These are phyloP conservation scores for Dioszegia crocea DNA, from an alignment of 768 basidiomycete species.

Conservation along the genomic window DNA sequence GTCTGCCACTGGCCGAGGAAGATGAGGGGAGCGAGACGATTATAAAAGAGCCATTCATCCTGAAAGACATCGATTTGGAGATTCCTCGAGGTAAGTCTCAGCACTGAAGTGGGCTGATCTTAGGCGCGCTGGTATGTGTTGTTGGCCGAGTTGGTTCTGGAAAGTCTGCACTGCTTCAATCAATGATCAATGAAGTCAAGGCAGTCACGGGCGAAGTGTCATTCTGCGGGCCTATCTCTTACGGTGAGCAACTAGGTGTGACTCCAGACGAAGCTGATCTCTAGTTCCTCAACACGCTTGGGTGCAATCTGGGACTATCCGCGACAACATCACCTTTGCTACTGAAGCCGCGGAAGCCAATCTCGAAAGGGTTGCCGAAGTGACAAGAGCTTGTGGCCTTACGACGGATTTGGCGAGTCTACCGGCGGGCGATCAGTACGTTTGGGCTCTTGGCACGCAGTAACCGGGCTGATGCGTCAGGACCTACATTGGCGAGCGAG, in stretches of 20 bases:
- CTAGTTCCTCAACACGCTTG: slow-evolving; percentile 46
- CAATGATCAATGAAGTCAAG: slow-evolving; percentile 45
- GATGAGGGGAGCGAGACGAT: neutral
- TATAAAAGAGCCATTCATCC: slow-evolving; percentile 53
- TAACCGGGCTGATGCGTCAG: slow-evolving; percentile 59
- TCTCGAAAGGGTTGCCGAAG: slow-evolving; percentile 14
- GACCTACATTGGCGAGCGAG: slow-evolving; percentile 78
- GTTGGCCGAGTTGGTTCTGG: slow-evolving; percentile 46
- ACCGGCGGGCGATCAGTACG: slow-evolving; percentile 31
- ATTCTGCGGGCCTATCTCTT: slow-evolving; percentile 40
- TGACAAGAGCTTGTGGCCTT: slow-evolving; percentile 43
- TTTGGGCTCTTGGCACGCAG: no score
- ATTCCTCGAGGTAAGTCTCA: slow-evolving; percentile 50
- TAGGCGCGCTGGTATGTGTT: slow-evolving; percentile 41
- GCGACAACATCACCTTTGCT: slow-evolving; percentile 47
- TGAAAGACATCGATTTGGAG: slow-evolving; percentile 55
- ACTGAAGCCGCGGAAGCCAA: slow-evolving; percentile 24
- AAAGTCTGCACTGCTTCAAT: slow-evolving; percentile 42
- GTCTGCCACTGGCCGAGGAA: neutral
- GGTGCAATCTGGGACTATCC: slow-evolving; percentile 45
- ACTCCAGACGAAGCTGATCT: neutral
- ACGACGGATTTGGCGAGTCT: slow-evolving; percentile 29
- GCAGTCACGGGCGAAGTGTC: slow-evolving; percentile 21
- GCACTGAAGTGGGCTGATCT: neutral
- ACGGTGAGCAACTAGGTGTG: slow-evolving; percentile 25